Conservation (phyloP, 768 basidiomycete genomes). For the Boletus speciosus region DNA sequence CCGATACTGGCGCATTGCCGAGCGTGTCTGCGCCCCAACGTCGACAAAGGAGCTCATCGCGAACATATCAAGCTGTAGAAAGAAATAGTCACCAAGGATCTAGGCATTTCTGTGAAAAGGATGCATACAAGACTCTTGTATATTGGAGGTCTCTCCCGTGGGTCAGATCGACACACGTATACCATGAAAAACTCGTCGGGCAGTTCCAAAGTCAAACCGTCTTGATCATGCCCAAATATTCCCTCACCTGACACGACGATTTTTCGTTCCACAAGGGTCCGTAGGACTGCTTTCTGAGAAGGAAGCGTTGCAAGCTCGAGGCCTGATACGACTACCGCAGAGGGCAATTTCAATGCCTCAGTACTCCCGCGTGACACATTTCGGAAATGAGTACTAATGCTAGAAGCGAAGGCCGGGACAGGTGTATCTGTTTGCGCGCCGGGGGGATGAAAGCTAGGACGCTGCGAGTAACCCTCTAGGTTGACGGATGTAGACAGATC, state of each 20-base stretch:
- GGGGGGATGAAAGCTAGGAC: slow-evolving; percentile 7
- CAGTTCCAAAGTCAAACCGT: slow-evolving; percentile 30
- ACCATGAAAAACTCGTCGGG: slow-evolving; percentile 71
- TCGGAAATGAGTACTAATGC: slow-evolving; percentile 6
- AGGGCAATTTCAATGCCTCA: slow-evolving; percentile 40
- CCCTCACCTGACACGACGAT: slow-evolving; percentile 39
- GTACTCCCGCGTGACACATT: slow-evolving; percentile 15
- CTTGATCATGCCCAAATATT: slow-evolving; percentile 21
- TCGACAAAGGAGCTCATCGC: slow-evolving; percentile 67
- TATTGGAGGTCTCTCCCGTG: slow-evolving; percentile 61
- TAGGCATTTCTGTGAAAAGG: background rate
- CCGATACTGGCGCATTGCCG: slow-evolving; percentile 33
- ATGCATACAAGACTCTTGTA: slow-evolving; percentile 59
- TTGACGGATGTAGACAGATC: slow-evolving; percentile 2
- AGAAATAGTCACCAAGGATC: background rate
- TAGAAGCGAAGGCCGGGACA: slow-evolving; percentile 11
- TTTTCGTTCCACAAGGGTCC: slow-evolving; percentile 48
- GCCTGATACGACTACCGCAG: slow-evolving; percentile 64
- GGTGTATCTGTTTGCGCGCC: slow-evolving; percentile 17
- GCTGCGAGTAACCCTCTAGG: slow-evolving; percentile 1
- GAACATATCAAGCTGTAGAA: slow-evolving; percentile 67
- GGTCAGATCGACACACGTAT: slow-evolving; percentile 66
- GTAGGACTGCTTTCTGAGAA: slow-evolving; percentile 56
- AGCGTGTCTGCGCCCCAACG: slow-evolving; percentile 40
- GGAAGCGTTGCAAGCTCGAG: slow-evolving; percentile 57